Evolutionary conservation across 1,139 yeast species (phyloP).

Genomic region (Yamadazyma buinensis): DNA sequence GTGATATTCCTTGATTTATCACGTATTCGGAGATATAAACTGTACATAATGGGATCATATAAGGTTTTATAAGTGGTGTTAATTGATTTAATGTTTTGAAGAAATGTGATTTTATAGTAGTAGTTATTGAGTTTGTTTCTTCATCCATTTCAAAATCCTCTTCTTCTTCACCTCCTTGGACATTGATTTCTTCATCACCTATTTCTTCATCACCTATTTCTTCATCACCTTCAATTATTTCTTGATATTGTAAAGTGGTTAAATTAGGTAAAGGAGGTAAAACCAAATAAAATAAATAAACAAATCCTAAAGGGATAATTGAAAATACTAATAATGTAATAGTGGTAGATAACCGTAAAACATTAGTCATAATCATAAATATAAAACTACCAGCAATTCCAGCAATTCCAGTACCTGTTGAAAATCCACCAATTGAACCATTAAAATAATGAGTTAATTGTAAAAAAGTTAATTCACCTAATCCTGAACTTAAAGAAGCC

Average conservation of each 20-base stretch:
- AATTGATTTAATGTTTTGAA: constrained; percentile 38
- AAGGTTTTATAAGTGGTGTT: constrained; percentile 56
- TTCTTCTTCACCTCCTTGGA: neutral
- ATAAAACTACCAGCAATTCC: constrained; percentile 74
- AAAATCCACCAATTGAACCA: constrained; percentile 77
- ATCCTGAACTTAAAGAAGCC: constrained; percentile 83
- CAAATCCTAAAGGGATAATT: constrained; percentile 34
- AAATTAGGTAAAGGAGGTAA: constrained; percentile 19
- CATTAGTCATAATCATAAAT: constrained; percentile 38
- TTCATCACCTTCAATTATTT: neutral
- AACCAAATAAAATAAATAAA: constrained; percentile 24
- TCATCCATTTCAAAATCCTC: neutral
- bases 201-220: neutral
- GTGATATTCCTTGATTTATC: constrained; percentile 89
- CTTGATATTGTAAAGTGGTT: constrained; percentile 4
- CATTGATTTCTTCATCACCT: neutral
- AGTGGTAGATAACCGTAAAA: constrained; percentile 30
- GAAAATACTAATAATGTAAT: constrained; percentile 30
- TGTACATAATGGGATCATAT: constrained; percentile 75
- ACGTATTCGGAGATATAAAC: constrained; percentile 86
- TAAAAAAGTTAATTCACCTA: constrained; percentile 86
- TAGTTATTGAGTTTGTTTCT: neutral
- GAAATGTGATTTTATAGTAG: constrained; percentile 17
- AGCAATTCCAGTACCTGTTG: constrained; percentile 95
- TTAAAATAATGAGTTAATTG: constrained; percentile 75